These are phyloP conservation scores for Dictyostelium discoideum DNA, from an alignment of 78 protist species.

Conservation along the genomic window DNA sequence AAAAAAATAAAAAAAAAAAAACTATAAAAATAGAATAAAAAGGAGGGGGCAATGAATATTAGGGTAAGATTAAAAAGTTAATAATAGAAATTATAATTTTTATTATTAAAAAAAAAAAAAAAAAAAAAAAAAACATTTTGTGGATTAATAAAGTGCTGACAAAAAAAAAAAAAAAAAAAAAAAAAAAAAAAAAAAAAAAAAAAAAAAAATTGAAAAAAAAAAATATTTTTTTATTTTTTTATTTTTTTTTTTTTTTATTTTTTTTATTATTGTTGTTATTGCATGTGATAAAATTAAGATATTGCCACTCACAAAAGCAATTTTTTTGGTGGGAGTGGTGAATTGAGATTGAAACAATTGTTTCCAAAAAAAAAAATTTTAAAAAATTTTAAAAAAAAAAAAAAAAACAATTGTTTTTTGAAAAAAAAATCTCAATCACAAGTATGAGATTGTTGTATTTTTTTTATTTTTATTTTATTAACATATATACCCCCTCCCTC, in stretches of 20 bases:
- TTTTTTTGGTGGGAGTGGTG: not conserved
- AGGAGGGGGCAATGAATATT: not conserved
- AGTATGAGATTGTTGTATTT: not conserved
- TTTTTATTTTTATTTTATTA: not conserved
- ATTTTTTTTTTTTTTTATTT: not conserved
- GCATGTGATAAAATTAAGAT: not conserved
- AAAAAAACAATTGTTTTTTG: not conserved
- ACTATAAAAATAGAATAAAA: not conserved
- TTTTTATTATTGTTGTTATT: not conserved
- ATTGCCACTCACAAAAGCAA: not conserved
- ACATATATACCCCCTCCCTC: not conserved
- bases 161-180: too few species aligned
- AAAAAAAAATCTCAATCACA: not conserved
- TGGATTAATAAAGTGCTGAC: too few species aligned
- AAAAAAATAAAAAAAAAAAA: not conserved
- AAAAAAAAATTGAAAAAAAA: too few species aligned
- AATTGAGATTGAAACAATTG: not conserved
- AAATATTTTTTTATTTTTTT: not conserved
- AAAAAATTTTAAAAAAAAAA: not conserved
- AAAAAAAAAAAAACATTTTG: not conserved
- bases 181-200: too few species aligned
- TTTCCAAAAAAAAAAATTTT: not conserved
- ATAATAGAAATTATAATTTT: not conserved
- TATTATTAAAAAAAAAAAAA: not conserved
- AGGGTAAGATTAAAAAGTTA: not conserved